phyloP scores from a whole-genome alignment of 495 filamentous ascomycete species.

The Podospora sp. region DNA sequence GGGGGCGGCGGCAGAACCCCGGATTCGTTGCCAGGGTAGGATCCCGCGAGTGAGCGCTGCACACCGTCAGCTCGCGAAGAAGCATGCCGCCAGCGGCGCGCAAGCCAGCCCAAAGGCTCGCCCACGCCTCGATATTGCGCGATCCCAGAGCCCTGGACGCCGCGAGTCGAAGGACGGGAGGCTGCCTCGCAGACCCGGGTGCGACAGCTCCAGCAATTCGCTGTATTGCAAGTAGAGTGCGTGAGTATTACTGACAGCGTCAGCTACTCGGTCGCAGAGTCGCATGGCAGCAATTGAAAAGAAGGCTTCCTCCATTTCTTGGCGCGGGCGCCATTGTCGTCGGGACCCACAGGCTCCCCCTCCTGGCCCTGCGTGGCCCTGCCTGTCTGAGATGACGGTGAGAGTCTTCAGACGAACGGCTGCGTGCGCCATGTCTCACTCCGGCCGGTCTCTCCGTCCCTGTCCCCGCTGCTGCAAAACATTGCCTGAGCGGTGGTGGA shows the following conservation, averaged over 20 bases:
- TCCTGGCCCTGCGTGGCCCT: background rate
- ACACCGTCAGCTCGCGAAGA: conserved; percentile 26
- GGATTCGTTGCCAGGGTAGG: conserved; percentile 40
- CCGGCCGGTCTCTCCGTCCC: conserved; percentile 14
- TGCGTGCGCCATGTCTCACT: conserved; percentile 24
- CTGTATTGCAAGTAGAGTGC: too few species aligned
- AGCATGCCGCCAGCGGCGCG: conserved; percentile 5
- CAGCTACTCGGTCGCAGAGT: too few species aligned
- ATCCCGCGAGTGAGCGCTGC: conserved; percentile 38
- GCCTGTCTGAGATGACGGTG: conserved; percentile 19
- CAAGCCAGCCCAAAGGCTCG: conserved; percentile 1
- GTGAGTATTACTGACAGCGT: too few species aligned
- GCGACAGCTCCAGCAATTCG: conserved; percentile 7
- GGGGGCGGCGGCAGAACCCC: conserved; percentile 36
- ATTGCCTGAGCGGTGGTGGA: conserved; percentile 16
- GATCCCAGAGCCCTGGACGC: conserved; percentile 20
- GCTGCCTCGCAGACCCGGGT: background rate
- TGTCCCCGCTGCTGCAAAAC: conserved; percentile 20
- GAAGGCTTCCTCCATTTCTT: background rate
- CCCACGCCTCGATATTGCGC: conserved; percentile 13
- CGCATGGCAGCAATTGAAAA: too few species aligned
- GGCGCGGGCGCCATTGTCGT: conserved; percentile 6
- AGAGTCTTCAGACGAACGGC: conserved; percentile 12
- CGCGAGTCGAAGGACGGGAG: background rate
- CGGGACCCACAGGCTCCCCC: conserved; percentile 7